These are phyloP conservation scores for Blastobotrys buckinghamii DNA, from an alignment of 1,139 yeast genomes.

Conservation along the genomic window DNA sequence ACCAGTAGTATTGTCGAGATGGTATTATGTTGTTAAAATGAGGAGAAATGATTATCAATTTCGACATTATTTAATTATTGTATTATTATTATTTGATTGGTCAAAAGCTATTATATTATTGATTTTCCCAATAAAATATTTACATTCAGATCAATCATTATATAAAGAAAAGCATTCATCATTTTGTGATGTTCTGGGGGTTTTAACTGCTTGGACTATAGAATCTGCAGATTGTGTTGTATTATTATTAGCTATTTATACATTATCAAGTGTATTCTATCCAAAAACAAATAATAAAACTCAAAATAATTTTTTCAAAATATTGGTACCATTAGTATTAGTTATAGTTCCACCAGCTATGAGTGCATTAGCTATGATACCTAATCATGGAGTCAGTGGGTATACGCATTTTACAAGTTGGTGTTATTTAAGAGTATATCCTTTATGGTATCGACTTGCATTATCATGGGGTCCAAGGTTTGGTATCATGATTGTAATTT, in stretches of 20 bases:
- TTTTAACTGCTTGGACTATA: constrained; percentile 60
- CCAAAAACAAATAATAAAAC: constrained; percentile 24
- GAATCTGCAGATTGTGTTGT: constrained; percentile 56
- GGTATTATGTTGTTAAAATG: constrained; percentile 43
- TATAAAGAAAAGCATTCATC: constrained; percentile 31
- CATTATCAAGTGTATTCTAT: constrained; percentile 39
- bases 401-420: constrained; percentile 47
- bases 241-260: constrained; percentile 72
- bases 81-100: constrained; percentile 63
- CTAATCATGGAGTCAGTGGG: constrained; percentile 13
- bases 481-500: constrained; percentile 52
- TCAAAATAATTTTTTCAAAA: not conserved
- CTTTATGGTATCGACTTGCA: constrained; percentile 66
- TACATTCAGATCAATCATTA: constrained; percentile 40
- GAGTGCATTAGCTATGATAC: constrained; percentile 44
- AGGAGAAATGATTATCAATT: constrained; percentile 40
- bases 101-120: constrained; percentile 61
- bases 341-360: constrained; percentile 55
- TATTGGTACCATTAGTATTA: constrained; percentile 20
- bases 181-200: constrained; percentile 66
- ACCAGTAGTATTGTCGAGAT: constrained; percentile 46
- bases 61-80: constrained; percentile 63
- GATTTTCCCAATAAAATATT: constrained; percentile 58
- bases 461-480: constrained; percentile 80
- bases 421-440: constrained; percentile 69